Conservation (phyloP, 176 grass and related monocot genomes). For the Oryza nivara region DNA sequence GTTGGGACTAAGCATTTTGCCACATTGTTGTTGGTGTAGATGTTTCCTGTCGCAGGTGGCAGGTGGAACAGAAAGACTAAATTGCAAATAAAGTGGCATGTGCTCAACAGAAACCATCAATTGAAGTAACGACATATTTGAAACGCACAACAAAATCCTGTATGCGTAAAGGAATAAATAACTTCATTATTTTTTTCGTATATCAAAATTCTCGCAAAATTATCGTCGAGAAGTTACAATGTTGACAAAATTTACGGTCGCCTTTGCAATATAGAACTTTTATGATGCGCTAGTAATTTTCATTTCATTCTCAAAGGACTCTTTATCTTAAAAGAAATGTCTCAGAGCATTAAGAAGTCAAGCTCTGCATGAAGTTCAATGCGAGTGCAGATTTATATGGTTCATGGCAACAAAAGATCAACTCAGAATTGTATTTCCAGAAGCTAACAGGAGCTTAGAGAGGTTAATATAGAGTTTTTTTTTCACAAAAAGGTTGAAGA, state of each 20-base stretch:
- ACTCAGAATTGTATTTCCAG: background rate
- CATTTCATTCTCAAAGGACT: background rate
- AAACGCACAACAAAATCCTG: background rate
- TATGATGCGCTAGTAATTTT: background rate
- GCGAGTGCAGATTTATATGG: too few species aligned
- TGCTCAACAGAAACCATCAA: conserved; percentile 9
- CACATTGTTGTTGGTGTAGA: background rate
- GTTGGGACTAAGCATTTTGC: background rate
- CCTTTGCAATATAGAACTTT: too few species aligned
- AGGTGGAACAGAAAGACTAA: background rate
- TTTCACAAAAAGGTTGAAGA: background rate
- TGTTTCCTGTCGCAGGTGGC: background rate
- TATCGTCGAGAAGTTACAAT: background rate
- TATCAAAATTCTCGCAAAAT: background rate
- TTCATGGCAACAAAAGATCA: background rate
- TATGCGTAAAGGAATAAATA: background rate
- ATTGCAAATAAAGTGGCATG: background rate
- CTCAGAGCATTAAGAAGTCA: background rate
- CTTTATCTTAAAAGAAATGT: background rate
- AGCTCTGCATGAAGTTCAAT: too few species aligned
- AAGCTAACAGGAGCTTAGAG: too few species aligned
- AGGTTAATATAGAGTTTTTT: too few species aligned
- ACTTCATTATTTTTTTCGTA: background rate
- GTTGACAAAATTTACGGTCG: too few species aligned
- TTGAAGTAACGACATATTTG: background rate